Percentiles rank a stretch among this genome's conserved stretches.
phyloP scores from a whole-genome alignment of 352 stramenopile species.

The Phytophthora kernoviae region DNA sequence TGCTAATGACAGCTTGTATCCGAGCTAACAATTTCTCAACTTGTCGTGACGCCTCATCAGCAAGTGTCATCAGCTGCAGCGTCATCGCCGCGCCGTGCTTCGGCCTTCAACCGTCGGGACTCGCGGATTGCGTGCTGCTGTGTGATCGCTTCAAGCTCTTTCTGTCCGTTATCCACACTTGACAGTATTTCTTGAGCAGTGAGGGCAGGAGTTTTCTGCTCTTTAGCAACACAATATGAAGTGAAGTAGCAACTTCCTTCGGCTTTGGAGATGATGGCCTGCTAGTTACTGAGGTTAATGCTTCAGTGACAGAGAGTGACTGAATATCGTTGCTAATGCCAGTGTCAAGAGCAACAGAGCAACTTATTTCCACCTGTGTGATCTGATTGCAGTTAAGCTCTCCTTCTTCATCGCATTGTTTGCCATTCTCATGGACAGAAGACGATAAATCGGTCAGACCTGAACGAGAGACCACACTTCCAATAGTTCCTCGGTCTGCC shows the following conservation, averaged over 20 bases:
- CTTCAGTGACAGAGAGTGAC: background rate
- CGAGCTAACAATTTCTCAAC: conserved; percentile 3
- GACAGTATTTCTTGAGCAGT: background rate
- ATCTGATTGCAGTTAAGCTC: too few species aligned
- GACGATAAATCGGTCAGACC: background rate
- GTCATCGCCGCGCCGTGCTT: conserved; percentile 11
- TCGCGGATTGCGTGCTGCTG: conserved; percentile 27
- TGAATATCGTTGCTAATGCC: too few species aligned
- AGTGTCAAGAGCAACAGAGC: too few species aligned
- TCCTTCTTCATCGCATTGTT: too few species aligned
- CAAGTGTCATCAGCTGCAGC: conserved; percentile 12
- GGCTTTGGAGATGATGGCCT: too few species aligned
- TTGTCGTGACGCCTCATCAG: conserved; percentile 24
- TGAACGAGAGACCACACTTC: background rate
- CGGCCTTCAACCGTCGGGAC: conserved; percentile 16
- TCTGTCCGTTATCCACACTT: background rate
- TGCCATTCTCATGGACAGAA: conserved; percentile 1
- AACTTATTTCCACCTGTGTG: too few species aligned
- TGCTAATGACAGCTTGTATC: conserved; percentile 3
- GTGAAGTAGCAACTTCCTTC: background rate
- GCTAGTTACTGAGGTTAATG: background rate
- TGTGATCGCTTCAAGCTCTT: conserved; percentile 13
- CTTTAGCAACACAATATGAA: background rate
- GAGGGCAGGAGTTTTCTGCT: background rate
- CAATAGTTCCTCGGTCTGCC: background rate